These are phyloP conservation scores for Puccinia horiana DNA, from an alignment of 1,284 basidiomycete genomes.

Conservation along the genomic window DNA sequence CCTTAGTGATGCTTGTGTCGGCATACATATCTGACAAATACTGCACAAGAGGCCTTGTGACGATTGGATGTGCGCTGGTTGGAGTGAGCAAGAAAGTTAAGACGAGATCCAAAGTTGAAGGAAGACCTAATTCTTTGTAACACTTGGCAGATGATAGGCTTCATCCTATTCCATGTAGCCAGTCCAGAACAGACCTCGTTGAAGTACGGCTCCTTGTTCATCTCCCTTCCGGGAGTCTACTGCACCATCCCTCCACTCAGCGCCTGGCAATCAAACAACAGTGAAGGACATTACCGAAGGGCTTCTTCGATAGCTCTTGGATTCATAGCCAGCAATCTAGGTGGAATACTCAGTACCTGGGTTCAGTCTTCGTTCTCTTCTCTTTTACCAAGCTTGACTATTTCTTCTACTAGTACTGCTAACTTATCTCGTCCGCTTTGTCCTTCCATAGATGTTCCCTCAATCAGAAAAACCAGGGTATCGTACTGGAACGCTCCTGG, in stretches of 20 bases:
- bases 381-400: not conserved
- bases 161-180: slow-evolving; percentile 29
- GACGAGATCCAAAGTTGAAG: no score
- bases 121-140: not conserved
- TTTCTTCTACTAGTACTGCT: not conserved
- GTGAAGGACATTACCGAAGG: slow-evolving; percentile 27
- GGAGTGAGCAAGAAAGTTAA: slow-evolving; percentile 15
- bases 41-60: slow-evolving; percentile 24
- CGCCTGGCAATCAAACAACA: slow-evolving; percentile 47
- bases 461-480: slow-evolving; percentile 30
- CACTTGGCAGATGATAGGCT: slow-evolving; percentile 33
- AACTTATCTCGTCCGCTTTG: not conserved
- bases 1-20: slow-evolving; percentile 43
- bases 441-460: slow-evolving; percentile 32
- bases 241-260: slow-evolving; percentile 30
- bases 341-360: slow-evolving; percentile 45
- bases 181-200: slow-evolving; percentile 5
- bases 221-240: slow-evolving; percentile 41
- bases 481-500: slow-evolving; percentile 18
- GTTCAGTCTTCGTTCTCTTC: slow-evolving; percentile 18
- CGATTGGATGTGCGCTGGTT: slow-evolving; percentile 17
- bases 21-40: slow-evolving; percentile 38
- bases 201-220: slow-evolving; percentile 43
- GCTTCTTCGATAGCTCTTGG: slow-evolving; percentile 39
- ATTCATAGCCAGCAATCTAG: slow-evolving; percentile 24